Evolutionary conservation across 163 green algal species (phyloP), one percentile per base, ranked within the genome.

Genomic region (Chlamydomonas reinhardtii): DNA sequence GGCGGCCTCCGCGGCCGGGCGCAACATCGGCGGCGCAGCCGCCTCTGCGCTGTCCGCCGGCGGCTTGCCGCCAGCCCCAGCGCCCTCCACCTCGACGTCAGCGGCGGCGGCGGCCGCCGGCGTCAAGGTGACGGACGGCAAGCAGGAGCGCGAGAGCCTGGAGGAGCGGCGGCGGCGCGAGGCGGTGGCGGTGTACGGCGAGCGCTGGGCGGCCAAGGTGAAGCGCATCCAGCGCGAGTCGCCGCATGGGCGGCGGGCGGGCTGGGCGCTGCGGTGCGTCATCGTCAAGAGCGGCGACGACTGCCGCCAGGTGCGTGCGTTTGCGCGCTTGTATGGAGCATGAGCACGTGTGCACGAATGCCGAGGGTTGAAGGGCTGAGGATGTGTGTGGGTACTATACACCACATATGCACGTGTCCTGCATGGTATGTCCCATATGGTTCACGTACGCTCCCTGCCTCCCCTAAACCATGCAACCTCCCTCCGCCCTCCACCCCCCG

Each of bases 221-320:
- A 80, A 79, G 62, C 90, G 96, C 16, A 91, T 99, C 37, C 89
- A 94, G 66, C 32, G 76, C 11, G 77, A 93, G 43, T 98, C 95
- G 11, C 96, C 96, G 8, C 94, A 97, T 74, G 96, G 97, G 22
- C 73, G 75, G 48, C 90, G 93, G 0, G 90, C 94, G 9, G 96
- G 96, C 22, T 99, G 98, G 98, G 92, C 94, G 48, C 80, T 99
- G 77, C 88, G 94, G 6, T 95, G 93, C 34, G 90, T 98, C n/a
- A 99, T 99, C 82, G 96, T 99, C 34, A 99, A 99, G 91, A 95
- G 90, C 56, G 98, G 98, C 0, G 98, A 99, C 86, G 98, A 99
- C 90, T 99, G 98, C 91, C 89, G 98, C 29, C 98, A 99, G 90
- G 87, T 91, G 35, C 4, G 81, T 54, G 48, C 4, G 81, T 54